Evolutionary conservation across 208 protist species (phyloP), one percentile per base, ranked within the genome.

Genomic region (Acanthamoeba culbertsoni): DNA sequence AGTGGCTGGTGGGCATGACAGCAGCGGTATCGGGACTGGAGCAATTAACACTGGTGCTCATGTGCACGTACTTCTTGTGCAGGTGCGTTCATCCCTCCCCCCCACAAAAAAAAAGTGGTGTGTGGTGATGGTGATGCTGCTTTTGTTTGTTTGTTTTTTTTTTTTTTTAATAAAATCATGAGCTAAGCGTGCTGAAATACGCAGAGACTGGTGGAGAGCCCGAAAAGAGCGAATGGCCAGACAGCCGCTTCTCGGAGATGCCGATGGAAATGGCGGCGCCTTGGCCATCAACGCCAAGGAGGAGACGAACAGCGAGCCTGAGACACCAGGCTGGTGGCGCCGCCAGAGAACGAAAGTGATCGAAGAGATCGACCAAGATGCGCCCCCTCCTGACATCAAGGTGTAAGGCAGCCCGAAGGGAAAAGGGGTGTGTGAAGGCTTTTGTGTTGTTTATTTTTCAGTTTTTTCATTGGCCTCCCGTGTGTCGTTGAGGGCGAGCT

Each of bases 1-100:
- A 90, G 82, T 71, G 48, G 48, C 23, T 90, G 26, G 82, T 90
- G 45, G 82, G 82, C 82, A 68, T 90, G 51, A 90, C 82, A 28
- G 82, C 82, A 12, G 82, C 40, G 37, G 35, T 90, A 18, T 62
- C 82, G 5, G 82, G 82, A 12, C 35, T 90, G 5, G 82, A 90
- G 53, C 82, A 90, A 40, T 31, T 46, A 40, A 3, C 65, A 26
- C 57, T 90, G 8, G 48, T 90, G 45, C 14, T 43, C 31, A 45
- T 90, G 82, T 90, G 82, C 40, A 31, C 26, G 7, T 90, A 90
- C n/a, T 90, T 71, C 40, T 0, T 90, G 16, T 4, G 48, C 82
- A 65, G 6, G 73, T 84, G 55, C 73, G 43, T 40, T 20, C 14
- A 75, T 35, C 65, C 28, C 1, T 75, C 23, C 35, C 10, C 1